Evolutionary conservation across 805 yeast genomes (phyloP).

Genomic region (Ogataea neopini): DNA sequence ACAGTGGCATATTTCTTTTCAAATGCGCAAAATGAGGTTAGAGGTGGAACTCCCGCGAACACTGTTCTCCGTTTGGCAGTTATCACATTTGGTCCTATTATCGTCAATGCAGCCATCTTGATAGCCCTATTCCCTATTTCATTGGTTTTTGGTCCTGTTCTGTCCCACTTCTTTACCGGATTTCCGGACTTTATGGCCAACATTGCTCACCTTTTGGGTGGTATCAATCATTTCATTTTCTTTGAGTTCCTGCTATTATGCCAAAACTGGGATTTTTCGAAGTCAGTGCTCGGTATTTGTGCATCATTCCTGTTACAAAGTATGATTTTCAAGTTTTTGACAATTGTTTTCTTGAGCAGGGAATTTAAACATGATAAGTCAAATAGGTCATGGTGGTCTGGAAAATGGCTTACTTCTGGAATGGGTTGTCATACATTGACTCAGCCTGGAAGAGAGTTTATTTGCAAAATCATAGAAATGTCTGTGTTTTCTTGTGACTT

Average conservation of each 20-base stretch:
- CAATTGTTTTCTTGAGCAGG: slow-evolving; percentile 53
- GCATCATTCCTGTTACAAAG: slow-evolving; percentile 57
- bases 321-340: slow-evolving; percentile 52
- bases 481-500: slow-evolving; percentile 69
- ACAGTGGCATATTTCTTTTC: slow-evolving; percentile 51
- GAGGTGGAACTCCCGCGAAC: slow-evolving; percentile 38
- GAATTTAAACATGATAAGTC: slow-evolving; percentile 62
- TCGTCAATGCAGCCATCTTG: slow-evolving; percentile 43
- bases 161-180: slow-evolving; percentile 42
- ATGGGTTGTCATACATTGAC: slow-evolving; percentile 61
- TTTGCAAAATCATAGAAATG: slow-evolving; percentile 65
- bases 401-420: slow-evolving; percentile 64
- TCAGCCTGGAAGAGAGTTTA: slow-evolving; percentile 64
- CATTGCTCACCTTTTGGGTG: slow-evolving; percentile 53
- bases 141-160: slow-evolving; percentile 48
- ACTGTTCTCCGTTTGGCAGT: slow-evolving; percentile 45
- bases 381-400: slow-evolving; percentile 79
- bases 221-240: slow-evolving; percentile 51
- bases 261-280: slow-evolving; percentile 65
- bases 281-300: slow-evolving; percentile 62
- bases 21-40: slow-evolving; percentile 52
- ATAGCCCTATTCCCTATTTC: slow-evolving; percentile 46
- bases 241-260: slow-evolving; percentile 67
- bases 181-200: slow-evolving; percentile 58
- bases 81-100: slow-evolving; percentile 49